These are phyloP conservation scores for Stephanocyclus meneghinianus DNA, from an alignment of 352 stramenopile genomes.

Conservation along the genomic window DNA sequence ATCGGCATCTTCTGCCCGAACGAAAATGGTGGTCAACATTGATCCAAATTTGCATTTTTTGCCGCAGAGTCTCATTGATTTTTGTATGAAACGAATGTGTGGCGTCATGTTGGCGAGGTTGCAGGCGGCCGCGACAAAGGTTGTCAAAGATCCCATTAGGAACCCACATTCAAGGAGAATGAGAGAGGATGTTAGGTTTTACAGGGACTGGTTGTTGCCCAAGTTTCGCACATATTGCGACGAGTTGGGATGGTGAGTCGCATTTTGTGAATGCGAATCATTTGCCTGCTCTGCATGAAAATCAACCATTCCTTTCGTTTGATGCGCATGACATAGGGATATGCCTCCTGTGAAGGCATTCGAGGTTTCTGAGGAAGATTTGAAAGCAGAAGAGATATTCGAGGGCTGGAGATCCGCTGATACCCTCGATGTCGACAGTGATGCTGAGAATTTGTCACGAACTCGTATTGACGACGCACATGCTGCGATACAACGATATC, in stretches of 20 bases:
- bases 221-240: slow-evolving; percentile 75
- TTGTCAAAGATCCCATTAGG: slow-evolving; percentile 72
- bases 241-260: slow-evolving; percentile 52
- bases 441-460: not conserved
- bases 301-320: not conserved
- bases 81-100: slow-evolving; percentile 79
- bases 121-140: slow-evolving; percentile 59
- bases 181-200: slow-evolving; percentile 71
- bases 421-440: not conserved
- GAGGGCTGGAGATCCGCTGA: slow-evolving; percentile 28
- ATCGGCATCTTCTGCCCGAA: slow-evolving; percentile 54
- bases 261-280: not conserved
- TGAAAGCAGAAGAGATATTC: slow-evolving; percentile 37
- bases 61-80: slow-evolving; percentile 74
- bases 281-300: not conserved
- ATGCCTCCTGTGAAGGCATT: slow-evolving; percentile 72
- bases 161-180: slow-evolving; percentile 73
- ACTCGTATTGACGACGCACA: not conserved
- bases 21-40: slow-evolving; percentile 74
- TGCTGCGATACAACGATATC: not conserved
- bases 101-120: slow-evolving; percentile 70
- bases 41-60: slow-evolving; percentile 77
- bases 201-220: slow-evolving; percentile 67
- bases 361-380: slow-evolving; percentile 58
- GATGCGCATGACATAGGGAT: not conserved